A percentile compares a stretch with the other conserved stretches of the same genome.
phyloP scores from a whole-genome alignment of 345 rosid genomes.

The Citrus mangshanensis region DNA sequence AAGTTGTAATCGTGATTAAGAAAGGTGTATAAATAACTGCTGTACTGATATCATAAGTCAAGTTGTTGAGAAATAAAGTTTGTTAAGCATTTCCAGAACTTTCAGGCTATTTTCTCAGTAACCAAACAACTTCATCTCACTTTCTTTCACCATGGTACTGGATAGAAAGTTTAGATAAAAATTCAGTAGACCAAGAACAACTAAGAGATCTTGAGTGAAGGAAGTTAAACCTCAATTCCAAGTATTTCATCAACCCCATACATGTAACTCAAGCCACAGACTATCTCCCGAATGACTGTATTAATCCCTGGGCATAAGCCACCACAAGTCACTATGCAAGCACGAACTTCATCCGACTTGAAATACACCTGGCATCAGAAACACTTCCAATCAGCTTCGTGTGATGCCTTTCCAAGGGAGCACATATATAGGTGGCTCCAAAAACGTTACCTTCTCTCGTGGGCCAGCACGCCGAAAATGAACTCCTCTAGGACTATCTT shows the following conservation, averaged over 20 bases:
- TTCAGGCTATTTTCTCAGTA: too few species aligned
- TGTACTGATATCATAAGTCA: too few species aligned
- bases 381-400: slow-evolving; percentile 1
- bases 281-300: slow-evolving; percentile 85
- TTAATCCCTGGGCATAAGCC: slow-evolving; percentile 96
- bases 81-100: too few species aligned
- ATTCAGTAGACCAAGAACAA: not conserved
- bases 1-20: too few species aligned
- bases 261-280: slow-evolving; percentile 86
- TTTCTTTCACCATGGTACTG: not conserved
- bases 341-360: slow-evolving; percentile 79
- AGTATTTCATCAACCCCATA: slow-evolving; percentile 70
- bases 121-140: too few species aligned
- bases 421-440: not conserved
- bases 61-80: too few species aligned
- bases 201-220: not conserved
- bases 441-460: slow-evolving; percentile 51
- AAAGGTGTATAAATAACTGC: too few species aligned
- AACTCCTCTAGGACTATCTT: slow-evolving; percentile 71
- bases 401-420: not conserved
- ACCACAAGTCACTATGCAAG: slow-evolving; percentile 91
- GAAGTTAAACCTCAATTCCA: slow-evolving; percentile 51
- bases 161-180: not conserved
- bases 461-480: slow-evolving; percentile 95
- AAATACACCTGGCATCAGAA: slow-evolving; percentile 62